phyloP scores from a whole-genome alignment of 495 filamentous ascomycete genomes.

The Cryomyces antarcticus region DNA sequence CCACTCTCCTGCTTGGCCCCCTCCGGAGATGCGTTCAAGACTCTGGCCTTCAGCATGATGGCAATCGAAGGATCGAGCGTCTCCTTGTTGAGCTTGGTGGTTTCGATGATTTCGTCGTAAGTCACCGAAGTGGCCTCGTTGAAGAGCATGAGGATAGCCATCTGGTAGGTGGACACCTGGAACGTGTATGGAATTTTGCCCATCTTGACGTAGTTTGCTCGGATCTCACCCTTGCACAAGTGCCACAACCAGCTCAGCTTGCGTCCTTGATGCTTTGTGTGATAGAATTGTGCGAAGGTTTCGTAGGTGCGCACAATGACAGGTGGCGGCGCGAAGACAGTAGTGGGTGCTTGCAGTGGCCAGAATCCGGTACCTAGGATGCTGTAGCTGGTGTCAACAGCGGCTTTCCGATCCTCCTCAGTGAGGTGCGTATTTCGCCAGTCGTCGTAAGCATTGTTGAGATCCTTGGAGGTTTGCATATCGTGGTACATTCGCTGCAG shows the following conservation, averaged over 20 bases:
- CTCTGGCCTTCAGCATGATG: constrained; percentile 79
- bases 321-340: constrained; percentile 65
- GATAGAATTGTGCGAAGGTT: constrained; percentile 78
- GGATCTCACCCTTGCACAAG: constrained; percentile 90
- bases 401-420: constrained; percentile 35
- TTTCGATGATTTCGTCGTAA: constrained; percentile 69
- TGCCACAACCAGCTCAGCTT: constrained; percentile 98
- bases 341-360: constrained; percentile 72
- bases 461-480: constrained; percentile 94
- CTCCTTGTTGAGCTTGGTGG: constrained; percentile 59
- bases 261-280: constrained; percentile 83
- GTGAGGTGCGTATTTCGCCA: constrained; percentile 42
- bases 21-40: constrained; percentile 49
- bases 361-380: constrained; percentile 95
- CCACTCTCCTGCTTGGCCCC: constrained; percentile 55
- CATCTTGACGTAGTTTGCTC: constrained; percentile 75
- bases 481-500: constrained; percentile 99
- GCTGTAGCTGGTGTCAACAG: constrained; percentile 60
- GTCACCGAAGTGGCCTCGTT: constrained; percentile 72
- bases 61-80: constrained; percentile 65
- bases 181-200: constrained; percentile 89
- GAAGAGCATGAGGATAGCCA: constrained; percentile 91
- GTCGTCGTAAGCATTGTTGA: constrained; percentile 69
- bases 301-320: constrained; percentile 75
- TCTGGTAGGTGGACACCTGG: constrained; percentile 91